A percentile compares a stretch with the other conserved stretches of the same genome.
Evolutionary conservation across 1,284 basidiomycete genomes (phyloP).

Genomic region (Fomitopsis palustris): DNA sequence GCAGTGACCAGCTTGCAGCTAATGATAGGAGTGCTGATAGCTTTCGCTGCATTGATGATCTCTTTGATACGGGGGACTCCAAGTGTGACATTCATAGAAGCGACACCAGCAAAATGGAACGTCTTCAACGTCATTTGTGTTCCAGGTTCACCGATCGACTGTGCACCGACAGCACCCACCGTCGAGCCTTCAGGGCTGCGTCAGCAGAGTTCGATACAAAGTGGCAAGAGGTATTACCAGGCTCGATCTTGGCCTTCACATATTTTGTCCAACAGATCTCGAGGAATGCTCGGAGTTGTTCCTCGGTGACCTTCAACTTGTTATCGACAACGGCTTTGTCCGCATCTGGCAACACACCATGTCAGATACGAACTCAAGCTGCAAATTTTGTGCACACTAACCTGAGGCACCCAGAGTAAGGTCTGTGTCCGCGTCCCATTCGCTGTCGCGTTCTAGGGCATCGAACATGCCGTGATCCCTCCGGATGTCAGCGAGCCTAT

Average conservation of each 20-base stretch:
- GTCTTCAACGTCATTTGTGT: conserved; percentile 99
- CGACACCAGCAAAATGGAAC: conserved; percentile 99
- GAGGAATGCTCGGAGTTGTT: conserved; percentile 80
- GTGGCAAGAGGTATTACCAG: conserved; percentile 45
- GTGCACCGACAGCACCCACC: conserved; percentile 97
- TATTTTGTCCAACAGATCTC: conserved; percentile 90
- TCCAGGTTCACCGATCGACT: conserved; percentile 99
- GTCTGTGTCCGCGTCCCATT: conserved; percentile 80
- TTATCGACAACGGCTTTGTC: conserved; percentile 82
- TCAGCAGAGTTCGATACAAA: background rate
- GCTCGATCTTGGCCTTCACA: conserved; percentile 92
- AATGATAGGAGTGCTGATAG: conserved; percentile 98
- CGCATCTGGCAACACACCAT: conserved; percentile 39
- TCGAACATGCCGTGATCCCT: conserved; percentile 83
- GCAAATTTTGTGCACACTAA: conserved; percentile 28
- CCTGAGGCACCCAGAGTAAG: conserved; percentile 73
- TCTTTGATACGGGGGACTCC: conserved; percentile 99
- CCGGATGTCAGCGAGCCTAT: conserved; percentile 68
- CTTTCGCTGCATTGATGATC: conserved; percentile 98
- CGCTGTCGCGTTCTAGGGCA: conserved; percentile 70
- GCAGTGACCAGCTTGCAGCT: conserved; percentile 90
- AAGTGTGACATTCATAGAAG: conserved; percentile 99
- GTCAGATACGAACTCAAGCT: background rate
- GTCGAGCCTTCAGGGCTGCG: conserved; percentile 67
- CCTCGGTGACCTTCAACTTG: conserved; percentile 84